Base-by-base conservation (phyloP, 1,284 basidiomycete species). In the Ganoderma lucidum region DNA sequence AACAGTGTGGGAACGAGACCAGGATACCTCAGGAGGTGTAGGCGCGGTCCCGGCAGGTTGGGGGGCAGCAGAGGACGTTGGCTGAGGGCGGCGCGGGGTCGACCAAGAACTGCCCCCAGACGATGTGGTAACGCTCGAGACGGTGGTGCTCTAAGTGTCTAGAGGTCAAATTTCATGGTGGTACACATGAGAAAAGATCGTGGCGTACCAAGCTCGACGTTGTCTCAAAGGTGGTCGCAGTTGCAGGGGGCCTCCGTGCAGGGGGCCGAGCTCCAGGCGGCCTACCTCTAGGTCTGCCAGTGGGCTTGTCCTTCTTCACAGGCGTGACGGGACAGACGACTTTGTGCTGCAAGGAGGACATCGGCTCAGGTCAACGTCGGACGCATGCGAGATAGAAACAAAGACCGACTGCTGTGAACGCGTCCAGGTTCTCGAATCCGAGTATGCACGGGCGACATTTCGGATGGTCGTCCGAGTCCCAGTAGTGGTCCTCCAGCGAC, bases 371-470 rank as follows among this genome's bases (percentile, higher is more conserved):
- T 28, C 23, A 28, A 28, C 23, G 23, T 28, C n/a, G 8, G 45
- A 48, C 9, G n/a, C n/a, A 60, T 60, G 58, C 23, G 5, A 42
- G 28, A 12, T 14, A 51, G 9, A 32, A 6, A 28, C 62, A 19
- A 53, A 23, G 10, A 63, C 62, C 2, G 14, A 63, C 62, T 35
- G 23, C 62, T 6, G 32, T 39, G 48, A 48, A 63, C 37, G 32
- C 15, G 1, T n/a, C 37, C 45, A 19, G n/a, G n/a, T 37, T 39
- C 62, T 39, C 35, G 35, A 63, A 63, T 19, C 62, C 62, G 6
- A 63, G 35, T n/a, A 32, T 48, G 37, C 62, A 63, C 17, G 62
- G 42, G 32, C 45, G n/a, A n/a, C 62, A 63, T 9, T 63, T 51
- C 35, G 45, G 62, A 35, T 63, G 62, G 32, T n/a, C 2, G 6